Percentiles rank a stretch among this genome's conserved stretches.
Conservation (phyloP, 169 alveolate genomes). For the Plasmodium inui region DNA sequence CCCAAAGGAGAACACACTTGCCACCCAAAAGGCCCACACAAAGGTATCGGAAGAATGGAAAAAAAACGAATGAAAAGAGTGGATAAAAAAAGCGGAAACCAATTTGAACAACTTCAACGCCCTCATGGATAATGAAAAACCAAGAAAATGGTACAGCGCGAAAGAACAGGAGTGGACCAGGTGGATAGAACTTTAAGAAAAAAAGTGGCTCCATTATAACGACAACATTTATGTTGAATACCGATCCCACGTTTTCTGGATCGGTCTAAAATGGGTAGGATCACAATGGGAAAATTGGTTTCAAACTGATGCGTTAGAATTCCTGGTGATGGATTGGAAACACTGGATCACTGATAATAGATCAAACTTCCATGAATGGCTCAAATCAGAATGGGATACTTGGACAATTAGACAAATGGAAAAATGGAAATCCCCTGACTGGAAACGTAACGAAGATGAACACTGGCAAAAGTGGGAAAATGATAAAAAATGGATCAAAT, state of each 20-base stretch:
- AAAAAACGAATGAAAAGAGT: neutral
- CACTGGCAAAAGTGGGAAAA: too few species aligned
- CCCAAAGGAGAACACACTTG: neutral
- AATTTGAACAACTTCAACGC: neutral
- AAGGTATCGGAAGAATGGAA: neutral
- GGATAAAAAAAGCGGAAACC: constrained; percentile 5
- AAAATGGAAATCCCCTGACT: neutral
- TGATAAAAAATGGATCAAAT: neutral
- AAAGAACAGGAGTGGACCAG: neutral
- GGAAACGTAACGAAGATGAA: neutral
- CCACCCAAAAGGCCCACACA: too few species aligned
- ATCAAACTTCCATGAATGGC: neutral
- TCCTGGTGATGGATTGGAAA: neutral
- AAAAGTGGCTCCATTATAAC: constrained; percentile 4
- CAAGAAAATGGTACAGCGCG: neutral
- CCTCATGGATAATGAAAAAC: neutral
- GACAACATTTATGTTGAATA: neutral
- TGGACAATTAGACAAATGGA: neutral
- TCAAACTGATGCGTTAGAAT: neutral
- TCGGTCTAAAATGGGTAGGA: neutral
- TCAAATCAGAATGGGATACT: neutral
- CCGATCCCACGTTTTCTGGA: neutral
- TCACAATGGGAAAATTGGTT: neutral
- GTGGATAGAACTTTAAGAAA: neutral
- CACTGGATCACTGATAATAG: neutral